A percentile compares a stretch with the other conserved stretches of the same genome.
Evolutionary conservation across 148 eudicot species (phyloP).

Genomic region (Cornus kousa): DNA sequence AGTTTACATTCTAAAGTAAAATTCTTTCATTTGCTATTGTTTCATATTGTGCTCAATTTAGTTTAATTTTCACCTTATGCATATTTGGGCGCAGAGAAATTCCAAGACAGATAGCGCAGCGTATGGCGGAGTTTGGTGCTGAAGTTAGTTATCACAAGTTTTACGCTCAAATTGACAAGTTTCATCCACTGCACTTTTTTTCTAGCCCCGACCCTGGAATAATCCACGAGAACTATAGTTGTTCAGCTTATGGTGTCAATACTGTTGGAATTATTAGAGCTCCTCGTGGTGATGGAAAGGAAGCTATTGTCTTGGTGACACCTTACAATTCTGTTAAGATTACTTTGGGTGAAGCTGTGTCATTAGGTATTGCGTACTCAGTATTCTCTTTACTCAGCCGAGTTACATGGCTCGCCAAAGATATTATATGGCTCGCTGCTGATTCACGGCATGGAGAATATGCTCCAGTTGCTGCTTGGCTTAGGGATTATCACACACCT

Average conservation of each 20-base stretch:
- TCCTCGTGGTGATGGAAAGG: constrained; percentile 98
- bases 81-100: constrained; percentile 53
- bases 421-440: constrained; percentile 96
- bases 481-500: constrained; percentile 78
- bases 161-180: constrained; percentile 48
- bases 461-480: constrained; percentile 78
- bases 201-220: constrained; percentile 49
- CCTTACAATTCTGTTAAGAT: constrained; percentile 72
- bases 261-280: constrained; percentile 90
- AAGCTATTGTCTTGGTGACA: constrained; percentile 87
- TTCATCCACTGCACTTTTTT: constrained; percentile 83
- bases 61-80: neutral
- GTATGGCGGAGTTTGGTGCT: constrained; percentile 69
- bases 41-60: constrained; percentile 7
- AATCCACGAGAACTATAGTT: constrained; percentile 50
- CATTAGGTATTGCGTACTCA: constrained; percentile 73
- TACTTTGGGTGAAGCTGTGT: constrained; percentile 59
- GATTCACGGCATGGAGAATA: constrained; percentile 91
- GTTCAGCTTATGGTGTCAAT: constrained; percentile 55
- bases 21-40: neutral
- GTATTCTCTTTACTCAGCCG: constrained; percentile 70
- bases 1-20: too few relatives aligned
- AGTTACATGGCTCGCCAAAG: constrained; percentile 95
- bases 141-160: constrained; percentile 79
- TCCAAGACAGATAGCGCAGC: constrained; percentile 52